Conservation (phyloP, 352 stramenopile species). For the Globisporangium abappressorium region DNA sequence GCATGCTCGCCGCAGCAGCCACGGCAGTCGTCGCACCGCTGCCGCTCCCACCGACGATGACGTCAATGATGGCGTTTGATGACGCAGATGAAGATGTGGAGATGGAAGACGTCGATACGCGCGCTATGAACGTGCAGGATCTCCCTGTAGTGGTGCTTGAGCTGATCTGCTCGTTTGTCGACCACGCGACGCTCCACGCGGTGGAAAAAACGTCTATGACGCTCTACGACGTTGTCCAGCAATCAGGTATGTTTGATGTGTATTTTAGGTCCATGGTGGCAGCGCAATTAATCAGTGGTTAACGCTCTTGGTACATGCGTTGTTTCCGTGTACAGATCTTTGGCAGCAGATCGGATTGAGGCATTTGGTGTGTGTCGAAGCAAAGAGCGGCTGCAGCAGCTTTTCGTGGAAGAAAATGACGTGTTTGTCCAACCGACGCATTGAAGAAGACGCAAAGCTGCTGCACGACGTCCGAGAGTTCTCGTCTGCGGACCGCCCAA, state of each 20-base stretch:
- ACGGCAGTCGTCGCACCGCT: constrained; percentile 10
- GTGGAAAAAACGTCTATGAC: constrained; percentile 38
- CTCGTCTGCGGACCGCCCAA: constrained; percentile 53
- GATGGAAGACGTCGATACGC: background rate
- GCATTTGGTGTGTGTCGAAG: constrained; percentile 27
- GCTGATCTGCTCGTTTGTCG: constrained; percentile 52
- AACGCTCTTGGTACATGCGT: constrained; percentile 8
- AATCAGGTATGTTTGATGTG: constrained; percentile 30
- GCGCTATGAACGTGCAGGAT: constrained; percentile 16
- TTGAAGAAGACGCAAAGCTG: constrained; percentile 35
- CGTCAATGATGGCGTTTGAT: background rate
- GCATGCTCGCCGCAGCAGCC: constrained; percentile 4
- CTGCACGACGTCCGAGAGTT: constrained; percentile 37
- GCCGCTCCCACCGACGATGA: constrained; percentile 6
- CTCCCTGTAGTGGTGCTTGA: constrained; percentile 47
- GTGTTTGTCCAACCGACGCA: constrained; percentile 38
- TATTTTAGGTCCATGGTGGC: constrained; percentile 7
- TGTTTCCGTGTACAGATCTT: constrained; percentile 32
- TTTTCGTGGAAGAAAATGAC: constrained; percentile 47
- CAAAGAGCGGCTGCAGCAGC: constrained; percentile 9
- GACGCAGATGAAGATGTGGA: background rate
- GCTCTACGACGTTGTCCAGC: constrained; percentile 33
- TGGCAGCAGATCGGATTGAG: constrained; percentile 31
- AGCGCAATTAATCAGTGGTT: background rate
- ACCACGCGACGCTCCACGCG: constrained; percentile 51